Conservation (phyloP, 345 rosid genomes). For the Isatis tinctoria region DNA sequence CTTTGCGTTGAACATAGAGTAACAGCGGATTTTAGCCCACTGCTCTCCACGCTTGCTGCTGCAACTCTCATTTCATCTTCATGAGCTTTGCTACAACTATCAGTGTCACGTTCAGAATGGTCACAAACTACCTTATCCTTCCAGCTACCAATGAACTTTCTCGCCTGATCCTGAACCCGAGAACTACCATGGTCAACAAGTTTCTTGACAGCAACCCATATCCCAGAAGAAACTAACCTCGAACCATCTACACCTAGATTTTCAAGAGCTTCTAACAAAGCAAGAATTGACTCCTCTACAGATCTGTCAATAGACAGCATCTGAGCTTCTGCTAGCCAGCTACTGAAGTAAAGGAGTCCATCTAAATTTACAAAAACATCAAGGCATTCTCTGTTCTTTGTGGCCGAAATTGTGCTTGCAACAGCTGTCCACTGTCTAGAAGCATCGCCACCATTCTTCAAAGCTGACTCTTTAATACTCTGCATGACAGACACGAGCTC, state of each 20-base stretch:
- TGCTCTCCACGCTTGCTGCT: constrained; percentile 29
- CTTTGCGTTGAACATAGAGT: constrained; percentile 36
- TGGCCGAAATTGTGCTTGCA: constrained; percentile 72
- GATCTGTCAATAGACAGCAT: constrained; percentile 42
- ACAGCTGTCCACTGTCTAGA: constrained; percentile 91
- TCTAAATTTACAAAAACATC: constrained; percentile 81
- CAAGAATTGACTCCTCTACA: constrained; percentile 70
- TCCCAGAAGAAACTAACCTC: constrained; percentile 66
- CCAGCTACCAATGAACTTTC: constrained; percentile 59
- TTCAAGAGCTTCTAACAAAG: constrained; percentile 64
- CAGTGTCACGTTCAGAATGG: constrained; percentile 28
- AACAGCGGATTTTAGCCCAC: constrained; percentile 35
- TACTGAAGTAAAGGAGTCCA: constrained; percentile 68
- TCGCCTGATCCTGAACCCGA: constrained; percentile 67
- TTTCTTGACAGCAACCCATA: constrained; percentile 57
- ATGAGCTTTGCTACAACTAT: constrained; percentile 21
- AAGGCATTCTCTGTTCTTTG: constrained; percentile 83
- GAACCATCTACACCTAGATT: constrained; percentile 64
- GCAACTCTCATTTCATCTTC: constrained; percentile 29
- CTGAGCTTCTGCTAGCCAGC: constrained; percentile 75
- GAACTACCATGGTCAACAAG: constrained; percentile 64
- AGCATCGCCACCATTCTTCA: constrained; percentile 67
- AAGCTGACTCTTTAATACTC: constrained; percentile 57
- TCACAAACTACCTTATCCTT: constrained; percentile 37
- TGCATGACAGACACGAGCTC: constrained; percentile 72